These are phyloP conservation scores for Blastocladiella britannica DNA, from an alignment of 192 early-diverging fungal genomes.

Conservation along the genomic window DNA sequence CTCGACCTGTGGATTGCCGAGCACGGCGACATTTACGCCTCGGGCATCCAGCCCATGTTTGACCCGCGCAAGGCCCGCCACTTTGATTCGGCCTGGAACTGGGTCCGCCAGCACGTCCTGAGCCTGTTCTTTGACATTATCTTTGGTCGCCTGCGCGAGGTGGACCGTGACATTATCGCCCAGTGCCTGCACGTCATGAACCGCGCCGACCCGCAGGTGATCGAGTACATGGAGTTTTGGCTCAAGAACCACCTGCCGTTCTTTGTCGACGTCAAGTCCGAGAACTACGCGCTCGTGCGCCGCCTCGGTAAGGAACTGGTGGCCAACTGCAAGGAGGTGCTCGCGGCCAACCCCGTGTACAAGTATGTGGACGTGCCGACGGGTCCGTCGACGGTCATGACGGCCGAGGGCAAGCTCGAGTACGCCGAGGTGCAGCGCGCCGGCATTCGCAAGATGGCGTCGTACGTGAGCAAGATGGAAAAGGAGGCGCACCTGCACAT, in stretches of 20 bases:
- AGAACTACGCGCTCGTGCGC: constrained; percentile 64
- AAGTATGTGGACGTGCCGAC: constrained; percentile 80
- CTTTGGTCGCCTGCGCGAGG: constrained; percentile 62
- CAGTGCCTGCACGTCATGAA: constrained; percentile 83
- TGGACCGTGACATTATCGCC: constrained; percentile 83
- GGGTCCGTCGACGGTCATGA: constrained; percentile 54
- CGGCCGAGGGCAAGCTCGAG: constrained; percentile 58
- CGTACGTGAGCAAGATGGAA: constrained; percentile 79
- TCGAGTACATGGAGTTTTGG: constrained; percentile 73
- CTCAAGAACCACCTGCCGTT: constrained; percentile 36
- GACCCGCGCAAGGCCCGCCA: constrained; percentile 62
- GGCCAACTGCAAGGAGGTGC: constrained; percentile 75
- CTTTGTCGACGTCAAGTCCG: constrained; percentile 43
- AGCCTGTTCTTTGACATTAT: constrained; percentile 80
- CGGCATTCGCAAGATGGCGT: constrained; percentile 70
- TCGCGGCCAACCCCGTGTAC: constrained; percentile 58
- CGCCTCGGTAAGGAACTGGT: constrained; percentile 58
- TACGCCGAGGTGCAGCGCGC: constrained; percentile 68
- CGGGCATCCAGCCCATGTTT: constrained; percentile 74
- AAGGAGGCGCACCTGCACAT: constrained; percentile 44
- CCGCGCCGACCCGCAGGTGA: constrained; percentile 52
- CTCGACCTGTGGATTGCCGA: constrained; percentile 77
- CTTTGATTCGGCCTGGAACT: constrained; percentile 96
- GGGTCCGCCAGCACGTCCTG: constrained; percentile 74
- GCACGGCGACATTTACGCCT: constrained; percentile 74